Evolutionary conservation across 2,329 filamentous ascomycete species (phyloP), one percentile per base, ranked within the genome.

Genomic region (Phialophora verrucosa): DNA sequence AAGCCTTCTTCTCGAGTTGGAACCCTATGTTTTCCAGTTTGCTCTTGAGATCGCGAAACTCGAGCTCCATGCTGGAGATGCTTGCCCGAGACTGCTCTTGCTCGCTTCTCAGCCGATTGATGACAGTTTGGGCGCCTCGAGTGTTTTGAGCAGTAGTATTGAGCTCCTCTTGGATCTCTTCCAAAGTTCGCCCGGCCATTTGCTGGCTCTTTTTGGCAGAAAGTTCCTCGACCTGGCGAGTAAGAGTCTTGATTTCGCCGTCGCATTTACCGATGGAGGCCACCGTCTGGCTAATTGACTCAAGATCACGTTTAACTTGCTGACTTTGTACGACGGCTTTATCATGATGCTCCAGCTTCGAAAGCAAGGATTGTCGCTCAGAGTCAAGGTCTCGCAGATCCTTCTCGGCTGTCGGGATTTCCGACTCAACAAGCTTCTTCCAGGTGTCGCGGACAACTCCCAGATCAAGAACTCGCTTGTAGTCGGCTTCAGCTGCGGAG

Each of bases 131-230:
- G 31, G 88, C 79, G 25, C 80, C 79, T 62, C 89, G 87, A 70
- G 88, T 84, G 74, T 91, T 87, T 67, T 93, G 91, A 23, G 85
- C 85, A 63, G 89, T 84, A 20, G 81, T 79, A 56, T 87, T 87
- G 68, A 93, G 87, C 56, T 93, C 87, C 61, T 91, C 88, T 72
- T 95, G 91, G 61, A 98, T 93, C 71, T 95, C 91, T 62, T 96
- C 91, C 6, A 92, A 85, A 32, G 91, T 91, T 68, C 91, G 87
- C 14, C 87, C 85, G 10, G 84, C 77, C 12, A 86, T 85, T 29
- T 84, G 83, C 14, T 89, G 86, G 73, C 90, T 88, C 75, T 97
- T 91, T 71, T 93, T 92, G 8, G 88, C 88, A 65, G 87, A 83
- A 58, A 97, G 85, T 62, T 91, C 88, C 63, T 90, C 83, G 58